A percentile compares a stretch with the other conserved stretches of the same genome.
phyloP scores from a whole-genome alignment of 306 rosid species.

The Quercus engelmannii region DNA sequence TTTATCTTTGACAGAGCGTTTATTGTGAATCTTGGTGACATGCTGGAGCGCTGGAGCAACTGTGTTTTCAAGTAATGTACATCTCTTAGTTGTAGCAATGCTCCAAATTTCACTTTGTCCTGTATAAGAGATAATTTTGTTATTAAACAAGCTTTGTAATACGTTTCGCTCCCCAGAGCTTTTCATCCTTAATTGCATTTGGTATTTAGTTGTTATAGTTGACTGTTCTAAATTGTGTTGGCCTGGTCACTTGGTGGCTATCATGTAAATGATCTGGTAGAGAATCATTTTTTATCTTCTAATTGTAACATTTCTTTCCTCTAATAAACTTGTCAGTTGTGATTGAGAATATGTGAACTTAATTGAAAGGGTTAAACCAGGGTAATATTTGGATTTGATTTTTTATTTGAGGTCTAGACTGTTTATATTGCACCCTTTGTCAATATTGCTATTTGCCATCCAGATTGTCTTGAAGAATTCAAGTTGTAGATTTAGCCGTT shows the following conservation, averaged over 20 bases:
- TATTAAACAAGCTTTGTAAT: background rate
- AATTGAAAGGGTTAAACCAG: background rate
- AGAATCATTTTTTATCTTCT: background rate
- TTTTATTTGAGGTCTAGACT: background rate
- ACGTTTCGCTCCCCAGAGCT: background rate
- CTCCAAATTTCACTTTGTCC: background rate
- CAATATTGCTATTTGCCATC: background rate
- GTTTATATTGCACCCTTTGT: background rate
- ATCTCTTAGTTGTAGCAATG: background rate
- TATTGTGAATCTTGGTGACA: conserved; percentile 91
- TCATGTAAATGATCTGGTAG: background rate
- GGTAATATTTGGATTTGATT: background rate
- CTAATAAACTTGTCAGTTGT: background rate
- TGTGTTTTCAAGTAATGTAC: conserved; percentile 70
- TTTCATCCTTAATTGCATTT: background rate
- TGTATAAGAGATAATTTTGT: background rate
- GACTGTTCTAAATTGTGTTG: background rate
- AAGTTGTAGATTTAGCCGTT: background rate
- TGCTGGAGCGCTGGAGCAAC: conserved; percentile 99
- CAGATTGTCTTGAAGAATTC: background rate
- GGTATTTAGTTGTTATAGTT: background rate
- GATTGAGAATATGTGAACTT: background rate
- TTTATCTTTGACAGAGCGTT: conserved; percentile 61
- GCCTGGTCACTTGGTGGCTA: background rate
- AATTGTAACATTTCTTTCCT: background rate